Percentiles rank a stretch among this genome's conserved stretches.
These are phyloP conservation scores for Metschnikowia continentalis DNA, from an alignment of 805 yeast genomes.

Conservation along the genomic window DNA sequence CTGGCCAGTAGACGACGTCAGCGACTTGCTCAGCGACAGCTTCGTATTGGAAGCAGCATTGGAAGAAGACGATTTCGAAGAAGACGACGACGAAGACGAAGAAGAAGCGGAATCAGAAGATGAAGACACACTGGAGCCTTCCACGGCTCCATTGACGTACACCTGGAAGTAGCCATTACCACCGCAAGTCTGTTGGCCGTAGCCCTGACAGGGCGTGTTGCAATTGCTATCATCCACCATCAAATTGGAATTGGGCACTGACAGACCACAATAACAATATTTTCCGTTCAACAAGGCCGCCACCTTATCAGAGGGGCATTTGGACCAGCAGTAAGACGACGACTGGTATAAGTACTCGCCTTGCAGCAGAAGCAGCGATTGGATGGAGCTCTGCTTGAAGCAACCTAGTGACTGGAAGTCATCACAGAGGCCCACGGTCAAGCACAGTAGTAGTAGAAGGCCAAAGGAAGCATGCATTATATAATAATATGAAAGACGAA, in stretches of 20 bases:
- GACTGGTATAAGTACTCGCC: slow-evolving; percentile 59
- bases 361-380: slow-evolving; percentile 27
- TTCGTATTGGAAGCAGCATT: slow-evolving; percentile 5
- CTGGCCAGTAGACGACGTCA: not conserved
- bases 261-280: slow-evolving; percentile 65
- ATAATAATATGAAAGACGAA: not conserved
- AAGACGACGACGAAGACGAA: slow-evolving; percentile 13
- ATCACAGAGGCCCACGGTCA: slow-evolving; percentile 5
- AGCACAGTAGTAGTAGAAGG: slow-evolving; percentile 10
- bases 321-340: slow-evolving; percentile 48
- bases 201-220: slow-evolving; percentile 53
- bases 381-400: slow-evolving; percentile 13
- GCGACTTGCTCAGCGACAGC: not conserved
- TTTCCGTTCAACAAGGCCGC: slow-evolving; percentile 45
- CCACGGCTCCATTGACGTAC: slow-evolving; percentile 34
- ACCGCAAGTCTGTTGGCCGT: slow-evolving; percentile 57
- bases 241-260: slow-evolving; percentile 26
- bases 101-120: slow-evolving; percentile 14
- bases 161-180: slow-evolving; percentile 41
- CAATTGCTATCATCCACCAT: slow-evolving; percentile 17
- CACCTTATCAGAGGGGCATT: slow-evolving; percentile 38
- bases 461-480: slow-evolving; percentile 1
- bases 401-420: slow-evolving; percentile 15
- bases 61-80: slow-evolving; percentile 13
- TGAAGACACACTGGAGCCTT: slow-evolving; percentile 13